Conservation (phyloP, 768 basidiomycete genomes). For the Tulasnella calospora region DNA sequence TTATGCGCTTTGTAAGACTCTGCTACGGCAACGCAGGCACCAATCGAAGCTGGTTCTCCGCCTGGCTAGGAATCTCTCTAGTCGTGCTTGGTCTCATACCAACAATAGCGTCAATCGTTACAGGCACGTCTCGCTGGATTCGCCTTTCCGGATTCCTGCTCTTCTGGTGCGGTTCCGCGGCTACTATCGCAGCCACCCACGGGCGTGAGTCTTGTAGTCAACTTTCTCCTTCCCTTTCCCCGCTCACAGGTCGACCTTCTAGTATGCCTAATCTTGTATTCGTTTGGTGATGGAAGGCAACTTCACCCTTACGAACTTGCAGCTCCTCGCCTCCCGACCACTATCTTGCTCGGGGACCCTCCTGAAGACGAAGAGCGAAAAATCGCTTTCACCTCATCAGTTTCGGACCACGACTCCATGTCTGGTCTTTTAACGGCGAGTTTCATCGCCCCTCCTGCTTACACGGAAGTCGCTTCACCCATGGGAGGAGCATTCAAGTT, state of each 20-base stretch:
- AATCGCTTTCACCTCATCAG: neutral
- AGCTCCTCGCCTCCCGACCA: slow-evolving; percentile 32
- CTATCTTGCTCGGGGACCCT: neutral
- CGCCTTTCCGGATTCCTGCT: slow-evolving; percentile 26
- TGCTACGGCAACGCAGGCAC: slow-evolving; percentile 27
- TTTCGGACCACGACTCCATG: neutral
- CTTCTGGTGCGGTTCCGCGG: slow-evolving; percentile 28
- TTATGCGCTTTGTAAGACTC: neutral
- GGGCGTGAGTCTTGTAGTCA: slow-evolving; percentile 23
- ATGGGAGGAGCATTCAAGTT: slow-evolving; percentile 1
- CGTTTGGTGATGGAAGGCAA: slow-evolving; percentile 31
- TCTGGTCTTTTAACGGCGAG: neutral
- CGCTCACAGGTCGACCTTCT: neutral
- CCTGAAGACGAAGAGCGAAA: slow-evolving; percentile 5
- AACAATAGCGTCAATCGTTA: slow-evolving; percentile 18
- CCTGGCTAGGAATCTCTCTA: slow-evolving; percentile 22
- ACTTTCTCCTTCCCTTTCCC: neutral
- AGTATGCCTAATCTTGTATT: slow-evolving; percentile 29
- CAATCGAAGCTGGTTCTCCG: slow-evolving; percentile 27
- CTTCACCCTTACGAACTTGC: slow-evolving; percentile 31
- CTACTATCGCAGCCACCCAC: slow-evolving; percentile 27
- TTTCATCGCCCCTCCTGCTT: neutral
- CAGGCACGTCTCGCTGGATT: neutral
- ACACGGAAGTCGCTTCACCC: neutral
- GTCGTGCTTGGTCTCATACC: slow-evolving; percentile 27